phyloP scores from a whole-genome alignment of 768 basidiomycete species.

The Trichaptum fuscoviolaceum region DNA sequence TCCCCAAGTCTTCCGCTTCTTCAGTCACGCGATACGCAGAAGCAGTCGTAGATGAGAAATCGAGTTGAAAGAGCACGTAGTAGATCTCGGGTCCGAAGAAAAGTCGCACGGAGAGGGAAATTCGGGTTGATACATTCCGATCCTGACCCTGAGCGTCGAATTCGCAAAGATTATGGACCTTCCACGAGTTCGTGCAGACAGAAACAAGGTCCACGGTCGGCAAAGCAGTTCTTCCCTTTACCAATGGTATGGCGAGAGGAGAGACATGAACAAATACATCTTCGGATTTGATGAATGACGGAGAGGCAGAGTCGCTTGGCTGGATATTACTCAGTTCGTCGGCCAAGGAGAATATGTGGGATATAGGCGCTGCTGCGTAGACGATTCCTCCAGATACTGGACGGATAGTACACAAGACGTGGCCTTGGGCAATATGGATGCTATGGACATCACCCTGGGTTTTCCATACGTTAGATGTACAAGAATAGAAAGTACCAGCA shows the following conservation, averaged over 20 bases:
- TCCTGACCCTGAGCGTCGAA: background rate
- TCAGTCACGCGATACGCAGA: background rate
- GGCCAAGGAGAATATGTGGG: background rate
- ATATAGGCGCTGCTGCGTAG: background rate
- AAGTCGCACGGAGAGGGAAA: background rate
- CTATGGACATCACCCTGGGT: background rate
- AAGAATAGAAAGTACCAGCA: background rate
- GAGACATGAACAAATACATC: background rate
- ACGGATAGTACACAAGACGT: background rate
- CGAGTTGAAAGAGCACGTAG: background rate
- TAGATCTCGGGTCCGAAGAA: background rate
- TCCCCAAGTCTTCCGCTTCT: background rate
- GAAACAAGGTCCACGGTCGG: background rate
- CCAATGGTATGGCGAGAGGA: background rate
- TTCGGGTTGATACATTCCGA: background rate
- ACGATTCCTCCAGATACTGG: background rate
- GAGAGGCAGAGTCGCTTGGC: background rate
- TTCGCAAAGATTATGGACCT: background rate
- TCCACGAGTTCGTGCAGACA: background rate
- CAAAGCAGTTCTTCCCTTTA: background rate
- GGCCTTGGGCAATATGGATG: background rate
- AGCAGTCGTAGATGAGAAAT: background rate
- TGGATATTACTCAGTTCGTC: background rate
- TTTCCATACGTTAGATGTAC: background rate
- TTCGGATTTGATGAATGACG: background rate